phyloP scores from a whole-genome alignment of 129 eudicot species.

The Pittosporum tobira region DNA sequence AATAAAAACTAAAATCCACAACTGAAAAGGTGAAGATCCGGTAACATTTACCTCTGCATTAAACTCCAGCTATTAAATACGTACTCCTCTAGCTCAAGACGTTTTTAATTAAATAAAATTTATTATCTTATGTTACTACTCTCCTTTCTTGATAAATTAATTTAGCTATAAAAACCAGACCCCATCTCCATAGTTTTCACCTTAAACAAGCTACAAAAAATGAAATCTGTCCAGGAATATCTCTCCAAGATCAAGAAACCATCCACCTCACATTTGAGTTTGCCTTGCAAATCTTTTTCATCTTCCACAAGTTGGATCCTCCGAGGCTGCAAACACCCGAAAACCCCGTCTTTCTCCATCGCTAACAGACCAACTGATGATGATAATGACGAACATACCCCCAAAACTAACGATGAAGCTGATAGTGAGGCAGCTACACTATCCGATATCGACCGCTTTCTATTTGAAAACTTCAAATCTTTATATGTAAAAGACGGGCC shows the following conservation, averaged over 20 bases:
- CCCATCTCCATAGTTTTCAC: not conserved
- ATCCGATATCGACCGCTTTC: conserved; percentile 40
- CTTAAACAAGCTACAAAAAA: not conserved
- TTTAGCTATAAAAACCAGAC: too few species aligned
- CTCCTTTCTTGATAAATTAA: too few species aligned
- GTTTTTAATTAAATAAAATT: too few species aligned
- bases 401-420: not conserved
- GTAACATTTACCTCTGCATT: too few species aligned
- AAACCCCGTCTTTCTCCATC: conserved; percentile 20
- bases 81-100: too few species aligned
- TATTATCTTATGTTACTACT: too few species aligned
- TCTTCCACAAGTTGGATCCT: conserved; percentile 27
- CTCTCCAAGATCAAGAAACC: conserved; percentile 32
- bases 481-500: conserved; percentile 28
- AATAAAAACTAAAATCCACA: too few species aligned
- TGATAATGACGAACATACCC: not conserved
- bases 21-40: too few species aligned
- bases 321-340: conserved; percentile 33
- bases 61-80: too few species aligned
- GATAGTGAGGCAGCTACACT: conserved; percentile 28
- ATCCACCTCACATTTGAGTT: conserved; percentile 19
- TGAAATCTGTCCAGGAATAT: conserved; percentile 35
- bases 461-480: conserved; percentile 41
- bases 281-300: conserved; percentile 20
- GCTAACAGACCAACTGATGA: not conserved